Percentiles rank a stretch among this genome's conserved stretches.
These are phyloP conservation scores for Aspergillus haitiensis DNA, from an alignment of 495 filamentous ascomycete genomes.

Conservation along the genomic window DNA sequence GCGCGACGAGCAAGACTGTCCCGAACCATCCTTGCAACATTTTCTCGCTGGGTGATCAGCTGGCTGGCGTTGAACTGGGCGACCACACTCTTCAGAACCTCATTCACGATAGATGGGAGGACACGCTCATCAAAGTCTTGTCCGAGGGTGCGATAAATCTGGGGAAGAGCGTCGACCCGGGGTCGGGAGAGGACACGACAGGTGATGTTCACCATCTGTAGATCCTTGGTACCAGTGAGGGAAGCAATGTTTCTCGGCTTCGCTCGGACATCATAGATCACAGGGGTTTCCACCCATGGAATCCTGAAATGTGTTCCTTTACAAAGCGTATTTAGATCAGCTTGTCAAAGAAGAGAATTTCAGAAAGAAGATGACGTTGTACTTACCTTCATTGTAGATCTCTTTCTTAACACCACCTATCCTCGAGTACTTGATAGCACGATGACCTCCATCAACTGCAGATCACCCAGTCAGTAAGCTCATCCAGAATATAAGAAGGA, in stretches of 20 bases:
- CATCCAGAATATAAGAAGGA: not conserved
- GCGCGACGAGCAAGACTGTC: constrained; percentile 90
- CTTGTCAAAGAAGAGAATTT: not conserved
- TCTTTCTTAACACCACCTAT: constrained; percentile 93
- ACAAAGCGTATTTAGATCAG: constrained; percentile 22
- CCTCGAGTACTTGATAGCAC: constrained; percentile 97
- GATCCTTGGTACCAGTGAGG: constrained; percentile 95
- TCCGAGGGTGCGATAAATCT: constrained; percentile 95
- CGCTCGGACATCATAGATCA: constrained; percentile 96
- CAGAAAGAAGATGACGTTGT: constrained; percentile 8
- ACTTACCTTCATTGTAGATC: constrained; percentile 89
- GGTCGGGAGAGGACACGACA: constrained; percentile 97
- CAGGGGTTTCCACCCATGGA: constrained; percentile 95
- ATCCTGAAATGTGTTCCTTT: constrained; percentile 89
- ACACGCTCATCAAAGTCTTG: constrained; percentile 97
- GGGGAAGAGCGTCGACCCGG: constrained; percentile 80
- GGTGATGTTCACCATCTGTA: constrained; percentile 99
- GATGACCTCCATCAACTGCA: constrained; percentile 96
- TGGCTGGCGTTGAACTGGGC: constrained; percentile 99
- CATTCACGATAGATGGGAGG: constrained; percentile 96
- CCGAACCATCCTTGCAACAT: constrained; percentile 83
- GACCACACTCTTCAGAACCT: constrained; percentile 97
- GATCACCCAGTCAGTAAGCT: constrained; percentile 15
- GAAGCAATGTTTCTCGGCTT: constrained; percentile 96
- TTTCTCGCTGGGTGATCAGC: constrained; percentile 97